phyloP scores from a whole-genome alignment of 2,329 filamentous ascomycete genomes.

The Claviceps humidiphila region DNA sequence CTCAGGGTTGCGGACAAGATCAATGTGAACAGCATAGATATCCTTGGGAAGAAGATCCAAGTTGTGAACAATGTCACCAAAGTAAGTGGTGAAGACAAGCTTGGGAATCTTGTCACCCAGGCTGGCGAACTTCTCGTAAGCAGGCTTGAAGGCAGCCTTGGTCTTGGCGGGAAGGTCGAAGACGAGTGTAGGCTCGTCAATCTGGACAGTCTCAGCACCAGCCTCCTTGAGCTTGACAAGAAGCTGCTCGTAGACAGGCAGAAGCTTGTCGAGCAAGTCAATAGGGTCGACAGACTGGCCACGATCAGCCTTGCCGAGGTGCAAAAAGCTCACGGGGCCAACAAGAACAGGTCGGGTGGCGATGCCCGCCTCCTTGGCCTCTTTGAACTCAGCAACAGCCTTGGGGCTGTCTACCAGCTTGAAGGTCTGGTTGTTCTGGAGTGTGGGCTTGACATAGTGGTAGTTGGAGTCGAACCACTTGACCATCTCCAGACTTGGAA shows the following conservation, averaged over 20 bases:
- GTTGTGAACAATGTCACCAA: constrained; percentile 99
- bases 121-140: constrained; percentile 76
- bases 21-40: constrained; percentile 79
- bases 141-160: constrained; percentile 96
- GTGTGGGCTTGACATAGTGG: constrained; percentile 99
- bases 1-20: constrained; percentile 96
- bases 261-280: constrained; percentile 79
- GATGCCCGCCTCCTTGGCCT: constrained; percentile 96
- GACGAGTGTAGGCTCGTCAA: constrained; percentile 94
- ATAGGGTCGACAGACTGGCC: constrained; percentile 87
- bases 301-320: constrained; percentile 96
- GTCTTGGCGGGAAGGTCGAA: constrained; percentile 81
- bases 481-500: constrained; percentile 94
- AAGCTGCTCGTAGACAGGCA: constrained; percentile 90
- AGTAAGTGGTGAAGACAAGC: constrained; percentile 90
- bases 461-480: constrained; percentile 99
- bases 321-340: constrained; percentile 93
- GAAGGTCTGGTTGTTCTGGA: constrained; percentile 95
- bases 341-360: constrained; percentile 85
- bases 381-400: constrained; percentile 85
- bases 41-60: constrained; percentile 72
- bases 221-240: constrained; percentile 88
- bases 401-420: constrained; percentile 78
- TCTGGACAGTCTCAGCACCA: constrained; percentile 92
- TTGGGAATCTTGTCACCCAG: constrained; percentile 74